A percentile compares a stretch with the other conserved stretches of the same genome.
phyloP scores from a whole-genome alignment of 495 filamentous ascomycete species.

The Lasiosphaeris hirsuta region DNA sequence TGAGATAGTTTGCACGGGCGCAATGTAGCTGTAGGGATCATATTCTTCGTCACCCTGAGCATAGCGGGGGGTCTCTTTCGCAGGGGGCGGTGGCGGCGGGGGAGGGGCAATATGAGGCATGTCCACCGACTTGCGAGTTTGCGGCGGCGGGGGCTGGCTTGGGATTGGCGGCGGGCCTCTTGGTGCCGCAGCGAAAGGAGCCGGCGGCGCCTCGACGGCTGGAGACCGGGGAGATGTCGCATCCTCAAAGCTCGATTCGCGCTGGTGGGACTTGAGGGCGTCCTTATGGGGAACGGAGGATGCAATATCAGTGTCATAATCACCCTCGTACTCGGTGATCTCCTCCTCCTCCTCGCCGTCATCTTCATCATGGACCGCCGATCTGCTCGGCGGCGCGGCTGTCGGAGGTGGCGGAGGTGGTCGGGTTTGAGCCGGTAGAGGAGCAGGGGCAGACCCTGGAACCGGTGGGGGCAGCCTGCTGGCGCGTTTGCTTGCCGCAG shows the following conservation, averaged over 20 bases:
- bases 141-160: slow-evolving; percentile 48
- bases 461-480: slow-evolving; percentile 50
- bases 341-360: slow-evolving; percentile 74
- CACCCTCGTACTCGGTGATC: slow-evolving; percentile 92
- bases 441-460: slow-evolving; percentile 48
- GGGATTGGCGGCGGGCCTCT: slow-evolving; percentile 58
- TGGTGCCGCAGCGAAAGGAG: slow-evolving; percentile 46
- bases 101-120: slow-evolving; percentile 63
- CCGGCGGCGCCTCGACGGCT: slow-evolving; percentile 39
- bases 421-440: slow-evolving; percentile 55
- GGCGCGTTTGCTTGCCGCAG: slow-evolving; percentile 47
- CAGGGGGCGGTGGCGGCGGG: slow-evolving; percentile 59
- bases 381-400: slow-evolving; percentile 42
- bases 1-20: slow-evolving; percentile 34
- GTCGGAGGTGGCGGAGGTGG: slow-evolving; percentile 74
- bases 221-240: slow-evolving; percentile 47
- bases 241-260: slow-evolving; percentile 68
- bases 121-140: slow-evolving; percentile 53
- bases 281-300: slow-evolving; percentile 87
- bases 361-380: slow-evolving; percentile 38
- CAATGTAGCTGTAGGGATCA: slow-evolving; percentile 67
- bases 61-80: slow-evolving; percentile 44
- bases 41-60: slow-evolving; percentile 62
- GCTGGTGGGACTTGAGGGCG: slow-evolving; percentile 77
- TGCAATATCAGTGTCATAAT: slow-evolving; percentile 97